Percentiles rank a stretch among this genome's conserved stretches.
These are phyloP conservation scores for Punica granatum DNA, from an alignment of 345 rosid genomes.

Conservation along the genomic window DNA sequence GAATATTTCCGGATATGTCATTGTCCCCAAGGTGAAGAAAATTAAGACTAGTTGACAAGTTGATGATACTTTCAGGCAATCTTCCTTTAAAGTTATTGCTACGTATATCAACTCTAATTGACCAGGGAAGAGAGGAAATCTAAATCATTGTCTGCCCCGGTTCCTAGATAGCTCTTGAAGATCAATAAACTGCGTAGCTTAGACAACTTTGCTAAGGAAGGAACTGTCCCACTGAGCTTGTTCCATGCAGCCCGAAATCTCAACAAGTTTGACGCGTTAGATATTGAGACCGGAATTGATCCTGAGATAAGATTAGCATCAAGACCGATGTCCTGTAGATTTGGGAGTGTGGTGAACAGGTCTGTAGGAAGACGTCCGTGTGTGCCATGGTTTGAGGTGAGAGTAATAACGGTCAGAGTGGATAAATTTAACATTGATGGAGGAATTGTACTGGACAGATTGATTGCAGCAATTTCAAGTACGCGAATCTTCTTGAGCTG, in stretches of 20 bases:
- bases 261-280: slow-evolving; percentile 3
- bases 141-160: slow-evolving; percentile 9
- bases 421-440: slow-evolving; percentile 23
- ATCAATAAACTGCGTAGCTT: not conserved
- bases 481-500: not conserved
- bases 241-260: rapidly evolving
- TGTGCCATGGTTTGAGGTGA: not conserved
- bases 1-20: slow-evolving; percentile 11
- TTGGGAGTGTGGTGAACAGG: slow-evolving; percentile 11
- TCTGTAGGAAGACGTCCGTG: slow-evolving; percentile 18
- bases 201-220: slow-evolving; percentile 7
- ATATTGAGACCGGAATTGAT: slow-evolving; percentile 3
- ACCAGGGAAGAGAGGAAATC: slow-evolving; percentile 12
- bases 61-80: not conserved
- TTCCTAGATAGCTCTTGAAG: not conserved
- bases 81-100: not conserved
- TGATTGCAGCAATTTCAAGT: not conserved
- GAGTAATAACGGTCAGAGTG: rapidly evolving
- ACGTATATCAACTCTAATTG: not conserved
- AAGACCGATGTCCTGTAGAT: not conserved
- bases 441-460: slow-evolving; percentile 13
- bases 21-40: rapidly evolving
- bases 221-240: not conserved
- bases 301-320: not conserved
- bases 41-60: not conserved